Evolutionary conservation across 1,139 yeast genomes (phyloP).

Genomic region (Yamadazyma spencermartinsiae): DNA sequence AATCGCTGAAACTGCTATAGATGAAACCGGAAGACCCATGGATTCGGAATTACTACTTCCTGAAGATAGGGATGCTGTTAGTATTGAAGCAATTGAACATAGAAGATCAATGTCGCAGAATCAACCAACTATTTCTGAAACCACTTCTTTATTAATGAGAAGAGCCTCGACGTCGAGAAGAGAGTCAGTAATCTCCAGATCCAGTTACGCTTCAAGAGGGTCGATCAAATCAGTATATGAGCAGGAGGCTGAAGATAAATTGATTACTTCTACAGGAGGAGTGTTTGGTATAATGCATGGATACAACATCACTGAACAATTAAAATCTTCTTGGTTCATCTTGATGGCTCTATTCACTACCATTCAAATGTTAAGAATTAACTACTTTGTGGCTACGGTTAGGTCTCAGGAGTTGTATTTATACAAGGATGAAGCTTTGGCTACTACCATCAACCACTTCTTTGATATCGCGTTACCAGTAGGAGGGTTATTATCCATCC

Average conservation of each 20-base stretch:
- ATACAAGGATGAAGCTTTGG: conserved; percentile 48
- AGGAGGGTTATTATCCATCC: conserved; percentile 84
- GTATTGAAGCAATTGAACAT: conserved; percentile 8
- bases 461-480: conserved; percentile 85
- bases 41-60: conserved; percentile 40
- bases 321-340: conserved; percentile 74
- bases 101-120: conserved; percentile 8
- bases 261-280: conserved; percentile 63
- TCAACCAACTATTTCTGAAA: conserved; percentile 44
- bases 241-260: conserved; percentile 58
- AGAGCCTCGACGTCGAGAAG: conserved; percentile 37
- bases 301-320: conserved; percentile 57
- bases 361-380: conserved; percentile 85
- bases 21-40: conserved; percentile 58
- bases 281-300: conserved; percentile 86
- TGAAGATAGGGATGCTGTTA: conserved; percentile 28
- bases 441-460: conserved; percentile 63
- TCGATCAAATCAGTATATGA: conserved; percentile 61
- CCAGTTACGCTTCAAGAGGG: conserved; percentile 31
- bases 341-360: conserved; percentile 78
- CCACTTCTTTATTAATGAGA: conserved; percentile 42
- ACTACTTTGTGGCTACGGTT: conserved; percentile 88
- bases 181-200: conserved; percentile 36
- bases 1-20: conserved; percentile 68
- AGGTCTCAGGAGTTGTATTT: conserved; percentile 75